Evolutionary conservation across 805 yeast species (phyloP).

Genomic region (Wickerhamomyces ciferrii): DNA sequence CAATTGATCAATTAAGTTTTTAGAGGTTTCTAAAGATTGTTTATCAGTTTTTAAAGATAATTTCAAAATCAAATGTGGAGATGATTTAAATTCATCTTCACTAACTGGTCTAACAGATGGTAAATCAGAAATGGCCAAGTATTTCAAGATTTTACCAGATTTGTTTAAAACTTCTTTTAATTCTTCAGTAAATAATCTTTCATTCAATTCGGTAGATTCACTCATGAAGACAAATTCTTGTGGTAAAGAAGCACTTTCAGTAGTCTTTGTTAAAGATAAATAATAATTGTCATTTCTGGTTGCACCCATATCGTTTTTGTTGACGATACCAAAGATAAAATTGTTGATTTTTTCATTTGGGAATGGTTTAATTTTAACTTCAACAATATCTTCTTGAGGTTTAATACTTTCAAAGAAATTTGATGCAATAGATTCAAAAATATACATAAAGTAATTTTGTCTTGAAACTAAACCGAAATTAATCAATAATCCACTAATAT

Average conservation of each 20-base stretch:
- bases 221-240: conserved; percentile 79
- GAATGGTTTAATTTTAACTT: conserved; percentile 53
- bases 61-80: conserved; percentile 47
- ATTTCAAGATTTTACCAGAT: conserved; percentile 48
- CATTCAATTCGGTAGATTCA: conserved; percentile 80
- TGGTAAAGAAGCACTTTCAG: conserved; percentile 70
- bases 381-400: conserved; percentile 53
- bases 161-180: conserved; percentile 39
- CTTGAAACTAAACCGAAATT: conserved; percentile 68
- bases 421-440: conserved; percentile 57
- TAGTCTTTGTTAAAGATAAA: conserved; percentile 77
- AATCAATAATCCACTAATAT: conserved; percentile 58
- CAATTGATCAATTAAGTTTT: conserved; percentile 46
- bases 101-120: conserved; percentile 65
- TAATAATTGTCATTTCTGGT: conserved; percentile 74
- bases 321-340: conserved; percentile 78
- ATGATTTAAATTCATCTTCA: conserved; percentile 48
- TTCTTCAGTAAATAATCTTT: conserved; percentile 46
- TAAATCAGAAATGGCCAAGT: conserved; percentile 79
- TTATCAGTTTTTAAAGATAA: conserved; percentile 44
- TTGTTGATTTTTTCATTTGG: conserved; percentile 32
- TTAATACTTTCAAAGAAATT: conserved; percentile 51
- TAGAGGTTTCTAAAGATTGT: conserved; percentile 43
- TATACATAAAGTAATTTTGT: conserved; percentile 68
- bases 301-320: conserved; percentile 77